Base-by-base conservation (phyloP, 805 yeast genomes). In the Sungouiozyma intestinalis region DNA sequence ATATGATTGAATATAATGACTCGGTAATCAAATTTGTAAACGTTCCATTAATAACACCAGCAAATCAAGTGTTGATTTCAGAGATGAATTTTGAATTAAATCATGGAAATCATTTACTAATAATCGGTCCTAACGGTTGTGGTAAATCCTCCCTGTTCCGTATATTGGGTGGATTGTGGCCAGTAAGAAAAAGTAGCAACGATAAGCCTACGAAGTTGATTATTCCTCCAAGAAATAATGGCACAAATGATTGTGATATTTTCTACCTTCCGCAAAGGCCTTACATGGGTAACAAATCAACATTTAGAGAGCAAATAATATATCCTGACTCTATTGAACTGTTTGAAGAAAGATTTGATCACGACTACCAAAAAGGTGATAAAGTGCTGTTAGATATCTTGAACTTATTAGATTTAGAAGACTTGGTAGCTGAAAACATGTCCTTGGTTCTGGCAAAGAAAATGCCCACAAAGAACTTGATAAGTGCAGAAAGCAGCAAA, bases 71-170 rank as follows among this genome's bases (percentile, higher is more conserved):
- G 0, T 68, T 88, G 37, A 79, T 84, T 17, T 68, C 74, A 36
- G 72, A 76, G 33, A 69, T 88, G 51, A 69, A 76, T 20, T 87
- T 88, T 60, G 72, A 79, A 40, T 74, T 88, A 41, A 74, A 80
- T 47, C 81, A 76, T 29, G 96, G 96, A 31, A 80, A 87, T 40
- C 92, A 88, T 62, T 67, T 88, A 40, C 69, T 88, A 41, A 87
- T 88, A 57, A 87, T 90, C 8, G 97, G 97, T 0, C 97, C 97
- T 13, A 88, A 88, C 57, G 97, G 97, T 1, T 84, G 95, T 48
- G 97, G 97, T 20, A 88, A 88, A 64, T 87, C 96, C 0, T 88
- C 97, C 0, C 66, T 88, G 44, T 88, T 88, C 62, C 74, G 97
- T 57, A 76, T 88, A 54, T 71, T 88, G 38, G 96, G 97, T 42